Conservation (phyloP, 208 protist species). For the Leishmania martiniquensis region DNA sequence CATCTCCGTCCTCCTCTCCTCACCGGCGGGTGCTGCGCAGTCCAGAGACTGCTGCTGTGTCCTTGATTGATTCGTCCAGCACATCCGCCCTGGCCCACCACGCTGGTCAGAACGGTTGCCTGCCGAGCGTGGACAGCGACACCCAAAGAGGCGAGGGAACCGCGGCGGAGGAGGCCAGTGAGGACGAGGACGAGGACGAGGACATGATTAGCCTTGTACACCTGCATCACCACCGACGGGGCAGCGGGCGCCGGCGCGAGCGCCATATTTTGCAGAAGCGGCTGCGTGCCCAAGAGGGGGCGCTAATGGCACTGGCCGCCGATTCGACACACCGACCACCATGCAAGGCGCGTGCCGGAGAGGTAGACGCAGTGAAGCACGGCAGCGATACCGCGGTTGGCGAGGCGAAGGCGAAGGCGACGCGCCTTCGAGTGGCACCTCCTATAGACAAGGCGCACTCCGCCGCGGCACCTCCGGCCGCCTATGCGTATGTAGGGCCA, state of each 20-base stretch:
- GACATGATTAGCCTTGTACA: slow-evolving; percentile 5
- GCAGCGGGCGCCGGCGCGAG: slow-evolving; percentile 34
- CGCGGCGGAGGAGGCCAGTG: slow-evolving; percentile 1
- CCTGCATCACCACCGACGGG: slow-evolving; percentile 50
- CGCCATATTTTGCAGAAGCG: slow-evolving; percentile 53
- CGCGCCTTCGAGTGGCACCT: background rate
- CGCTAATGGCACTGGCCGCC: slow-evolving; percentile 10
- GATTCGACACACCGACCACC: slow-evolving; percentile 8
- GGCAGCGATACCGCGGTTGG: background rate
- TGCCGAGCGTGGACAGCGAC: background rate
- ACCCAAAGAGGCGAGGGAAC: background rate
- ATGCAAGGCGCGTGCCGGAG: background rate
- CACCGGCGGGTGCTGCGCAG: background rate
- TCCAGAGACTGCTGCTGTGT: background rate
- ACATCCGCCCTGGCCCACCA: background rate
- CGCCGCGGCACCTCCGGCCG: background rate
- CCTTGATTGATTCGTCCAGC: background rate
- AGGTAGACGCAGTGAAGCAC: background rate
- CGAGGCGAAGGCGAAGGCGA: background rate
- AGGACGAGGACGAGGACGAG: slow-evolving; percentile 17
- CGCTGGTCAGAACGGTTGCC: background rate
- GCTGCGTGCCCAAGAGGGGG: slow-evolving; percentile 43
- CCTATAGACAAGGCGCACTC: background rate
- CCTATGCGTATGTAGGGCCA: background rate
- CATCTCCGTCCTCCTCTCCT: background rate